A percentile compares a stretch with the other conserved stretches of the same genome.
Evolutionary conservation across 2,329 filamentous ascomycete genomes (phyloP).

Genomic region (Fusarium albosuccineum): DNA sequence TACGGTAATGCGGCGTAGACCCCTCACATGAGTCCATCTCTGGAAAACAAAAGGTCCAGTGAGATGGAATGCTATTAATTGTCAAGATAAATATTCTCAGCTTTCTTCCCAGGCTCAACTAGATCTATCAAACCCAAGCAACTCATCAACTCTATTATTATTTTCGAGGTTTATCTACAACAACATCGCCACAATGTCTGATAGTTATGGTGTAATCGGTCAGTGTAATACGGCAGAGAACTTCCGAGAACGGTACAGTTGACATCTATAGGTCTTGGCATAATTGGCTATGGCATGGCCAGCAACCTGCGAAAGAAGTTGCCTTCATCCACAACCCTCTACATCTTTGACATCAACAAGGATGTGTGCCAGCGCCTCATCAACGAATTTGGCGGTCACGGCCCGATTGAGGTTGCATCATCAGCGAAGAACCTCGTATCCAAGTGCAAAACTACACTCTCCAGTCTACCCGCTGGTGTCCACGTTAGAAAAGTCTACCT

Average conservation of each 20-base stretch:
- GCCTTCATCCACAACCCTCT: not conserved
- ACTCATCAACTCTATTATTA: too few relatives aligned
- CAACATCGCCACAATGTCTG: not conserved
- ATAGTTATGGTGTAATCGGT: not conserved
- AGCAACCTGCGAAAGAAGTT: slow-evolving; percentile 11
- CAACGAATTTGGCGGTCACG: slow-evolving; percentile 1
- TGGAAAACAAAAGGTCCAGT: too few relatives aligned
- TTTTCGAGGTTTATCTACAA: not conserved
- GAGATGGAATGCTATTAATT: too few relatives aligned
- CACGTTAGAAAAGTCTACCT: slow-evolving; percentile 19
- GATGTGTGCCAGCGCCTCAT: not conserved
- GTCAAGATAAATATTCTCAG: too few relatives aligned
- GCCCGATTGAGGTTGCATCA: not conserved
- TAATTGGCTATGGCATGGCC: slow-evolving; percentile 17
- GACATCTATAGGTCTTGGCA: not conserved
- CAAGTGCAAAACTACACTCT: slow-evolving; percentile 7
- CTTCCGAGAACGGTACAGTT: not conserved
- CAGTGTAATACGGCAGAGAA: not conserved
- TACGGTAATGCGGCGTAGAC: too few relatives aligned
- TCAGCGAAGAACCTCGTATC: slow-evolving; percentile 6
- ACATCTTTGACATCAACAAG: slow-evolving; percentile 10
- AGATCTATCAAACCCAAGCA: too few relatives aligned
- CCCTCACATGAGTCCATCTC: too few relatives aligned
- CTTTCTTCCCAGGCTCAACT: too few relatives aligned
- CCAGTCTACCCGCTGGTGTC: slow-evolving; percentile 6